Conservation (phyloP, 2,329 filamentous ascomycete species). For the Pestalotiopsis sp. region DNA sequence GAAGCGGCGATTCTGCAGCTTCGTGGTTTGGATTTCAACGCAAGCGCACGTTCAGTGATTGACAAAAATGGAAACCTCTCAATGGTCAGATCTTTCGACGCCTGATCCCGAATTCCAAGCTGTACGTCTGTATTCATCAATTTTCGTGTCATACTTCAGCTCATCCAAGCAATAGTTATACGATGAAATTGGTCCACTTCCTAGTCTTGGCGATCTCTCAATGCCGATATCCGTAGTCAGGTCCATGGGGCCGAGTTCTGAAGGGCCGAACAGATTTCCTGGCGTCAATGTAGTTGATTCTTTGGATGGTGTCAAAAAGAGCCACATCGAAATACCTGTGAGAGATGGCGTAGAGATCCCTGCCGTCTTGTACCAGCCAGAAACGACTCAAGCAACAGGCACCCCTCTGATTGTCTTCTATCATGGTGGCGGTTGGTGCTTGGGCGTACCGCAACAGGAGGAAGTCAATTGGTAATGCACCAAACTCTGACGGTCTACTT, state of each 20-base stretch:
- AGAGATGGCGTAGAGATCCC: background rate
- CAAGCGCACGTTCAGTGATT: background rate
- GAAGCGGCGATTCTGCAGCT: background rate
- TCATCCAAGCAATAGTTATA: background rate
- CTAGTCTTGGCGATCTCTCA: background rate
- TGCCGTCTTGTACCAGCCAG: background rate
- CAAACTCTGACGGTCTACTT: background rate
- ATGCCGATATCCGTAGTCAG: background rate
- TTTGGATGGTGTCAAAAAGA: background rate
- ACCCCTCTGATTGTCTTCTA: background rate
- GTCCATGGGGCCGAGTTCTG: background rate
- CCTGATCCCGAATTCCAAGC: background rate
- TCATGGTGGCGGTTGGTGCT: slow-evolving; percentile 7
- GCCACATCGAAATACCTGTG: background rate
- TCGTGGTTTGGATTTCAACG: background rate
- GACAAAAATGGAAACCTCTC: background rate
- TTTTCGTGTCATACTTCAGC: background rate
- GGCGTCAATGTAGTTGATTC: background rate
- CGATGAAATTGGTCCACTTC: background rate
- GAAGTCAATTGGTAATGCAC: background rate
- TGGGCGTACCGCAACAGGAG: background rate
- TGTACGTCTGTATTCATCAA: background rate
- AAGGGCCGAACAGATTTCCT: background rate
- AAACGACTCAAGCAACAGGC: background rate
- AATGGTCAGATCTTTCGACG: background rate